Evolutionary conservation across 495 filamentous ascomycete species (phyloP), one percentile per base, ranked within the genome.

Genomic region (Podospora conica): DNA sequence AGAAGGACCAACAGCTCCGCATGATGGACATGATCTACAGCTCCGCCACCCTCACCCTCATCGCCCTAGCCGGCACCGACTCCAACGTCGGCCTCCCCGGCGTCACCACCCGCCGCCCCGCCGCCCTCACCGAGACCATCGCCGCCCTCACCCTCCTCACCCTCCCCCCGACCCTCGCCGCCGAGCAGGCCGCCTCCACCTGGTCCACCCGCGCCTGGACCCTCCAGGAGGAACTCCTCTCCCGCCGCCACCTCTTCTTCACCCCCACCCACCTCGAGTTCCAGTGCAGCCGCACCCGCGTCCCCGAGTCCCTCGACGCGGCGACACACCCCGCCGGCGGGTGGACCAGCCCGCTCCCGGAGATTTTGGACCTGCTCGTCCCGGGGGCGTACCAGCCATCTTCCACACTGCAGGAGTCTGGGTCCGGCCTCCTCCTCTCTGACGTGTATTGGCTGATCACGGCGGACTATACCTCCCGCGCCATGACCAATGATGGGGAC

Each of bases 131-230:
- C 60, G 69, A 73, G 65, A 66, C 7, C 2, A 54, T 69, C 27
- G 55, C 55, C 9, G 67, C 58, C 20, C 54, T 21, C 33, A 59
- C 62, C 29, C 24, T 72, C 9, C 25, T 70, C 55, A 72, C 62
- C 20, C 23, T 72, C 12, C 63, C 66, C 18, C 68, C 62, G 1
- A 33, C 57, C 20, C 28, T 62, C 7, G 24, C 55, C 1, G 24
- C 53, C 9, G 68, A 65, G 9, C 27, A 28, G 8, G 25, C 55
- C 3, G 29, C 22, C 3, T 67, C 64, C 0, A 57, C 6, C 24
- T 72, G 66, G 65, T 53, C 61, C 6, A 61, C 54, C 8, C 55
- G 70, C 5, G 70, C 70, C 48, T 72, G 70, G 68, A 72, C 68
- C 0, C 33, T 66, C 28, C 70, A 72, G 20, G 65, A 72, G 22